A percentile compares a stretch with the other conserved stretches of the same genome.
Conservation (phyloP, 2,329 filamentous ascomycete genomes). For the Monilinia polystroma region DNA sequence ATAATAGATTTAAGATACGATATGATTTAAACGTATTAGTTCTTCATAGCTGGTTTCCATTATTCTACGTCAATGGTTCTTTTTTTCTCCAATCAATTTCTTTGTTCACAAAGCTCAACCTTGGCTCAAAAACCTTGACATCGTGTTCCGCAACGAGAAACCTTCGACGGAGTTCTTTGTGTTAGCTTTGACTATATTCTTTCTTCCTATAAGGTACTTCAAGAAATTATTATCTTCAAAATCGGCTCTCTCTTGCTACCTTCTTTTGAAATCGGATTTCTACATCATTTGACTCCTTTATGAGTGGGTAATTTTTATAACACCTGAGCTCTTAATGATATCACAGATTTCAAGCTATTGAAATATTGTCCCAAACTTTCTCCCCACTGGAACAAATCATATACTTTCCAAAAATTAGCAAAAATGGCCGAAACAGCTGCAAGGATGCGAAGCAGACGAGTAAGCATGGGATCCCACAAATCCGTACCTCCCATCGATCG, state of each 20-base stretch:
- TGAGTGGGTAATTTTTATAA: not conserved
- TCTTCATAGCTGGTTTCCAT: too few species aligned
- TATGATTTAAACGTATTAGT: too few species aligned
- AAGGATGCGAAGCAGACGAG: not conserved
- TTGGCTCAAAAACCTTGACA: not conserved
- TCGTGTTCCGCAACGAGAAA: not conserved
- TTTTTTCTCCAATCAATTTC: not conserved
- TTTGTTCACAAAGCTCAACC: not conserved
- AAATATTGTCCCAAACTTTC: not conserved
- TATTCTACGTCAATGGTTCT: too few species aligned
- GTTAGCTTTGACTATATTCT: not conserved
- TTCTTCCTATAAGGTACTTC: not conserved
- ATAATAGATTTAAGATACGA: not conserved
- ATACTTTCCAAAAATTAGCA: too few species aligned
- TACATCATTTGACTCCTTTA: too few species aligned
- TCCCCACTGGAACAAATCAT: not conserved
- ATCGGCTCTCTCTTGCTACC: not conserved
- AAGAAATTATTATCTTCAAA: not conserved
- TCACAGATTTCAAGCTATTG: not conserved
- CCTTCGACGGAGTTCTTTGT: not conserved
- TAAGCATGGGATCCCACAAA: not conserved
- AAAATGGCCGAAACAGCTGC: not conserved
- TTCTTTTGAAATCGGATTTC: too few species aligned
- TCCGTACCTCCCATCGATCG: not conserved
- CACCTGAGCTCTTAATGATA: not conserved